phyloP scores from a whole-genome alignment of 768 basidiomycete genomes.

The Kwoniella heveanensis region DNA sequence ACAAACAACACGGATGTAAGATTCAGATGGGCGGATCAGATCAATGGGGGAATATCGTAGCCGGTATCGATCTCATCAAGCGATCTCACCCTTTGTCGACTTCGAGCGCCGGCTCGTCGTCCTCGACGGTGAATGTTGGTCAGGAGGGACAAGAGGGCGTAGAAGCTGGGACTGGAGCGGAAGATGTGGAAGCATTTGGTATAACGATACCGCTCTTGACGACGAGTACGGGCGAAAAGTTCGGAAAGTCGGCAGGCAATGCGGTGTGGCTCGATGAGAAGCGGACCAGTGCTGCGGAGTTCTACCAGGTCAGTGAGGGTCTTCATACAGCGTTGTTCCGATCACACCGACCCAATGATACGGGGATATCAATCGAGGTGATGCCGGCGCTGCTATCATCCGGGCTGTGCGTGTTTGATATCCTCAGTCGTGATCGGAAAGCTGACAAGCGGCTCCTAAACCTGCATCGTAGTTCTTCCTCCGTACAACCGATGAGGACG shows the following conservation, averaged over 20 bases:
- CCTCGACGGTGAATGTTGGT: slow-evolving; percentile 55
- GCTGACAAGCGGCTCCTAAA: not conserved
- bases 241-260: slow-evolving; percentile 95
- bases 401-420: too few relatives aligned
- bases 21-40: slow-evolving; percentile 95
- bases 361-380: too few relatives aligned
- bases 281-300: slow-evolving; percentile 83
- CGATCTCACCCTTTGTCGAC: slow-evolving; percentile 54
- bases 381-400: too few relatives aligned
- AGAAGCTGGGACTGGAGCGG: slow-evolving; percentile 24
- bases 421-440: too few relatives aligned
- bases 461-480: slow-evolving; percentile 74
- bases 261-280: slow-evolving; percentile 83
- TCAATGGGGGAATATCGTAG: slow-evolving; percentile 97
- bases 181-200: slow-evolving; percentile 64
- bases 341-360: too few relatives aligned
- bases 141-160: slow-evolving; percentile 53
- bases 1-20: slow-evolving; percentile 67
- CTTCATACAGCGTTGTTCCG: too few relatives aligned
- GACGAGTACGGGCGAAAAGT: slow-evolving; percentile 86
- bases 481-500: slow-evolving; percentile 75
- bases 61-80: slow-evolving; percentile 86
- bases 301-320: slow-evolving; percentile 74
- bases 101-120: not conserved
- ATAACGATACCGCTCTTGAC: slow-evolving; percentile 93